Conservation (phyloP, 345 rosid genomes). For the Eucalyptus fibrosa region DNA sequence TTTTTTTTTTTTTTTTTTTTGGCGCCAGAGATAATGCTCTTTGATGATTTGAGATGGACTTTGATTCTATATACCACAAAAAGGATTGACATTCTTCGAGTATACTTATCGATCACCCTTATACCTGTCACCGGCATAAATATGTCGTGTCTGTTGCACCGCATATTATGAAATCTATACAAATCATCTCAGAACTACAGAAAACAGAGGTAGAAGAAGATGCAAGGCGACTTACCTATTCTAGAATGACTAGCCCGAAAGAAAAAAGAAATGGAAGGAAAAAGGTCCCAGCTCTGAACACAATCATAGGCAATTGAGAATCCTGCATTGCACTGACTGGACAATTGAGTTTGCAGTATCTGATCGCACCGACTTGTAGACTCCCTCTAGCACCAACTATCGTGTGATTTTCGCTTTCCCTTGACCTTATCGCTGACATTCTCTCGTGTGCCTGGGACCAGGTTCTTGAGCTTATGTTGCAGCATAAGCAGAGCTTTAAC, state of each 20-base stretch:
- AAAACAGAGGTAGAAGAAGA: neutral
- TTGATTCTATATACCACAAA: neutral
- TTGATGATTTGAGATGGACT: neutral
- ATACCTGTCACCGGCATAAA: neutral
- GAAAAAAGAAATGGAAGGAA: neutral
- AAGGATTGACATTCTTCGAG: neutral
- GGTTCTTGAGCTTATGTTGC: neutral
- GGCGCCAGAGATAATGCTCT: no score
- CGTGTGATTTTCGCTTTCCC: neutral
- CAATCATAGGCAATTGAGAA: slow-evolving; percentile 14
- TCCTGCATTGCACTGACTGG: neutral
- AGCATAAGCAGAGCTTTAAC: slow-evolving; percentile 8
- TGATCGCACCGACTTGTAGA: slow-evolving; percentile 5
- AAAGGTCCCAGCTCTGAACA: slow-evolving; percentile 1
- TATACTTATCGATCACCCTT: neutral
- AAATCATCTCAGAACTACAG: neutral
- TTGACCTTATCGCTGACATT: slow-evolving; percentile 1
- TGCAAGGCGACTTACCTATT: neutral
- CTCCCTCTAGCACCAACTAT: slow-evolving; percentile 2
- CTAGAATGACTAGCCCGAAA: neutral
- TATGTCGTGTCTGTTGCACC: neutral
- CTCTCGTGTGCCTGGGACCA: neutral
- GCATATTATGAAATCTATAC: neutral
- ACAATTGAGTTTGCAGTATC: neutral
- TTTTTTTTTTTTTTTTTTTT: neutral